Evolutionary conservation across 768 basidiomycete species (phyloP).

Genomic region (Cystoderma amianthinum): DNA sequence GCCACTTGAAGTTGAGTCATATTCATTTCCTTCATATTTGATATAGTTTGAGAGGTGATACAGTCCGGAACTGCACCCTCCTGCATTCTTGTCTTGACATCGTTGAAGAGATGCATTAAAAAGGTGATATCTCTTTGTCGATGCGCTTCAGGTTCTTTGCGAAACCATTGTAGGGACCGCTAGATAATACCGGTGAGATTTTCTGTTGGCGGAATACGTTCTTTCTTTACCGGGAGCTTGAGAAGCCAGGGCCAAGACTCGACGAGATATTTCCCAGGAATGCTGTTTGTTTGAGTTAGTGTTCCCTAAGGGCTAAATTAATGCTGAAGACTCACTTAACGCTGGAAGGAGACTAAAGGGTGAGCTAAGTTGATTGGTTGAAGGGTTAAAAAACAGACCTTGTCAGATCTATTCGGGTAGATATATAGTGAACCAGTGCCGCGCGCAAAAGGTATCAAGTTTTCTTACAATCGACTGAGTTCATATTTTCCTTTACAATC

Average conservation of each 20-base stretch:
- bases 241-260: conserved; percentile 42
- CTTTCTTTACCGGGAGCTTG: conserved; percentile 31
- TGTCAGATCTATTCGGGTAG: conserved; percentile 10
- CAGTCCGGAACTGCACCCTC: conserved; percentile 31
- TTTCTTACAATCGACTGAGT: conserved; percentile 35
- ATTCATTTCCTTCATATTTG: conserved; percentile 25
- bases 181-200: conserved; percentile 9
- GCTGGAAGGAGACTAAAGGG: too few relatives aligned
- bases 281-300: conserved; percentile 16
- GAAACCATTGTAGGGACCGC: conserved; percentile 36
- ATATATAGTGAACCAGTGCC: not conserved
- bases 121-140: conserved; percentile 29
- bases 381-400: conserved; percentile 7
- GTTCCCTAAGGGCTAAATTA: not conserved
- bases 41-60: conserved; percentile 29
- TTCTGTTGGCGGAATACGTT: too few relatives aligned
- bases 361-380: not conserved
- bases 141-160: conserved; percentile 28
- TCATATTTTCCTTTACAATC: conserved; percentile 39
- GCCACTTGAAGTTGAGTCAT: conserved; percentile 36
- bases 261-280: conserved; percentile 42
- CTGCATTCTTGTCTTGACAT: conserved; percentile 34
- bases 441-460: too few relatives aligned
- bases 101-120: conserved; percentile 29
- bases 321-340: conserved; percentile 20